A percentile compares a stretch with the other conserved stretches of the same genome.
Evolutionary conservation across 2,329 filamentous ascomycete genomes (phyloP).

Genomic region (Fusarium siculi): DNA sequence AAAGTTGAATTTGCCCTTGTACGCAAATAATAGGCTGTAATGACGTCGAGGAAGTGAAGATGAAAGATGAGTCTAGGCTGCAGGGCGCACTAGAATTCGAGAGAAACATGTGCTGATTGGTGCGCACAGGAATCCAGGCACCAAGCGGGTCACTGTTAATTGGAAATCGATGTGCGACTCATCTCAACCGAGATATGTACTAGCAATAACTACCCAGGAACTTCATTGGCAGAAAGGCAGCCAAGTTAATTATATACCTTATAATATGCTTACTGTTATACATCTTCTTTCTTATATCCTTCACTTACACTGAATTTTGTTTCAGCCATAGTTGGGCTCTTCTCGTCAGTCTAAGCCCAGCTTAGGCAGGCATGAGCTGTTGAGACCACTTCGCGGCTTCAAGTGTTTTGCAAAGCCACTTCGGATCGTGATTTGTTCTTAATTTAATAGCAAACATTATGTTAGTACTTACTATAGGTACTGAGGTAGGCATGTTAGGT

Average conservation of each 20-base stretch:
- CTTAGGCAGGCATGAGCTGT: background rate
- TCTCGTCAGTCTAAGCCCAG: background rate
- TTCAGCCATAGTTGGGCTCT: background rate
- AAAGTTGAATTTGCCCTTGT: background rate
- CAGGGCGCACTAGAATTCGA: slow-evolving; percentile 3
- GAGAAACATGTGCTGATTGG: slow-evolving; percentile 22
- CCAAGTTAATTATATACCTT: no score
- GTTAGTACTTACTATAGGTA: no score
- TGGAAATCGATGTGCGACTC: background rate
- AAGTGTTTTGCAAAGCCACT: background rate
- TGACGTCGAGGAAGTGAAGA: slow-evolving; percentile 32
- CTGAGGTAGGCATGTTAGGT: no score
- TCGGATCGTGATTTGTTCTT: accelerated
- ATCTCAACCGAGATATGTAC: background rate
- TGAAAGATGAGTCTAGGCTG: slow-evolving; percentile 15
- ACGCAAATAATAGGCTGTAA: slow-evolving; percentile 2
- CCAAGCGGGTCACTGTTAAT: slow-evolving; percentile 6
- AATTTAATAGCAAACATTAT: background rate
- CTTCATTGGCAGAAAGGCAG: background rate
- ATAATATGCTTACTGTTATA: no score
- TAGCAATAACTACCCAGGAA: background rate
- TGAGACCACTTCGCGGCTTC: background rate
- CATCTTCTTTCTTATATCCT: no score
- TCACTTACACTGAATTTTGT: no score
- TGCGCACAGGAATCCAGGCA: slow-evolving; percentile 27